Base-by-base conservation (phyloP, 495 filamentous ascomycete genomes). In the Trichoderma asperelloides region DNA sequence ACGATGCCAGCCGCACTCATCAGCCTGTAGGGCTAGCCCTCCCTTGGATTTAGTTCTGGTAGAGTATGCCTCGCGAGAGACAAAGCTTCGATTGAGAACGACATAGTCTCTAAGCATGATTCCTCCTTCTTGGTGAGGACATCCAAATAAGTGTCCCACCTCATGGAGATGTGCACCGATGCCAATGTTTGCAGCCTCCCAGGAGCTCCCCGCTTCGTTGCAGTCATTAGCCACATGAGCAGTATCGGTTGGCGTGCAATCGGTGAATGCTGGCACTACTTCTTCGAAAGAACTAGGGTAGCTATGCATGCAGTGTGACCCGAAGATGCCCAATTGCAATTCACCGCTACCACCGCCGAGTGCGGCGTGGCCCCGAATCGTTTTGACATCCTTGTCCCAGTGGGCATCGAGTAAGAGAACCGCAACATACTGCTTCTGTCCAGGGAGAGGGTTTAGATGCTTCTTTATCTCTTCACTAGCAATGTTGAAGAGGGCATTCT, bases 151-250 rank as follows among this genome's bases (percentile, higher is more conserved):
- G 76, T 96, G 93, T 2, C 93, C 93, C 0, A 86, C 86, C 76
- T 96, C 92, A 72, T 96, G 93, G 15, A 97, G 77, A 78, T 96
- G 92, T 30, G 92, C 93, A 11, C 93, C 93, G 70, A 97, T 96
- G 60, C 93, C 92, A 68, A 96, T 85, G 71, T 93, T 94, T 9
- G 91, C 92, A 21, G 92, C 86, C 73, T 97, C 93, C 92, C 92
- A 96, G 67, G 88, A 95, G 66, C 89, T 96, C 15, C 91, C 92
- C 27, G 87, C 86, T 57, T 96, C 90, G 55, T 89, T 89, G 71
- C 83, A 89, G 73, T 96, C 93, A 71, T 97, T 96, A 6, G 87
- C 89, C 62, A 96, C 87, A 70, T 84, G 86, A 43, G 85, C 84
- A 7, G 89, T 93, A 72, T 96, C 91, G 5, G 93, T 96, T 28